These are phyloP conservation scores for Penicillium diatomitis DNA, from an alignment of 495 filamentous ascomycete species.

Conservation along the genomic window DNA sequence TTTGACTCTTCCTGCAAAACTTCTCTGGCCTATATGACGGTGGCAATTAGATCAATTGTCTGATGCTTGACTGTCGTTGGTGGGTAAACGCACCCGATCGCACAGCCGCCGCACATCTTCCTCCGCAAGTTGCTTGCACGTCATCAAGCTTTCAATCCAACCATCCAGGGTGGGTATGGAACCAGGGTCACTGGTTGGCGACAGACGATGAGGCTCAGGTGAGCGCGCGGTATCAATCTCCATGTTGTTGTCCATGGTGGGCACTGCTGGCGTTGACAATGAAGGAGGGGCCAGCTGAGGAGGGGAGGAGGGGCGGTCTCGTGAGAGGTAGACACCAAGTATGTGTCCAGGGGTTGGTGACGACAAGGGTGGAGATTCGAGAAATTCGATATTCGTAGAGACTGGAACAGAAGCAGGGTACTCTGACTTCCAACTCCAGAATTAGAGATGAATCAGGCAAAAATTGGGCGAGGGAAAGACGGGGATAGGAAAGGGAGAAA, in stretches of 20 bases:
- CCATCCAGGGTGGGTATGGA: constrained; percentile 90
- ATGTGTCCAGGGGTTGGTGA: constrained; percentile 11
- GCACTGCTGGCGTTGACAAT: constrained; percentile 16
- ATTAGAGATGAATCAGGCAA: constrained; percentile 12
- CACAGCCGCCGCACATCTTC: constrained; percentile 91
- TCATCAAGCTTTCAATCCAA: constrained; percentile 98
- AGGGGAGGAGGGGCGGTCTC: constrained; percentile 34
- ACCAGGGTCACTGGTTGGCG: constrained; percentile 67
- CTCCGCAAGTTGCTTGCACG: constrained; percentile 94
- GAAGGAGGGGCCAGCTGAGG: constrained; percentile 28
- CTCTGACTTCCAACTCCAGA: constrained; percentile 16
- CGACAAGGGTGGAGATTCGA: constrained; percentile 4
- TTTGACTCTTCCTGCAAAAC: constrained; percentile 96
- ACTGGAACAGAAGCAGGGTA: neutral
- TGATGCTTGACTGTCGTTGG: neutral
- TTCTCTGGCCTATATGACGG: constrained; percentile 65
- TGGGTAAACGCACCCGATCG: constrained; percentile 68
- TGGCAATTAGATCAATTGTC: constrained; percentile 14
- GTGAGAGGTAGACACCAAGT: constrained; percentile 23
- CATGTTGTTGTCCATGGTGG: constrained; percentile 93
- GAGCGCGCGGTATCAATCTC: constrained; percentile 75
- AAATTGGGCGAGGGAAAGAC: constrained; percentile 2
- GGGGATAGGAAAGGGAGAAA: constrained; percentile 18
- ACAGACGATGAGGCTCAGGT: constrained; percentile 69
- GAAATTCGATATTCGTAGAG: constrained; percentile 11